These are phyloP conservation scores for Talaromyces marneffei DNA, from an alignment of 2,329 filamentous ascomycete genomes.

Conservation along the genomic window DNA sequence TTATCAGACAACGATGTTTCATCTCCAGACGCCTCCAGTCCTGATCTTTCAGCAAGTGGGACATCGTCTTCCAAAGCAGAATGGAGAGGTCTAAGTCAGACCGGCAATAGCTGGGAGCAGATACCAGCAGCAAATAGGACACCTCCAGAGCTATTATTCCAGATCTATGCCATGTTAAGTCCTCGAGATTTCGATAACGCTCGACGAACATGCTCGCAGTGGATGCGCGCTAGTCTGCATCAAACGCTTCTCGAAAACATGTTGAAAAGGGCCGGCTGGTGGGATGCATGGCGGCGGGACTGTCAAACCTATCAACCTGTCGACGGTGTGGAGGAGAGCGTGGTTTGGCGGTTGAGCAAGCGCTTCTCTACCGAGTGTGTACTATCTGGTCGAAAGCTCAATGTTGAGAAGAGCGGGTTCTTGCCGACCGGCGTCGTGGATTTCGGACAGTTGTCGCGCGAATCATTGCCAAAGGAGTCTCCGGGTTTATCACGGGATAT, in stretches of 20 bases:
- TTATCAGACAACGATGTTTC: conserved; percentile 12
- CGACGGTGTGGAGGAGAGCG: conserved; percentile 34
- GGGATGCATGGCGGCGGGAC: conserved; percentile 35
- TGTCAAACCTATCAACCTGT: conserved; percentile 21
- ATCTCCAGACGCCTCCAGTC: conserved; percentile 4
- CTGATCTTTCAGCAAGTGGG: not conserved
- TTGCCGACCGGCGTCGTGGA: conserved; percentile 32
- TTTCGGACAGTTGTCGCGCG: conserved; percentile 23
- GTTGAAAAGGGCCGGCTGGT: conserved; percentile 54
- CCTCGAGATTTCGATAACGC: conserved; percentile 55
- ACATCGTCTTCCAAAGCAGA: conserved; percentile 5
- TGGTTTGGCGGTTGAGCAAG: conserved; percentile 40
- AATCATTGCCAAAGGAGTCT: conserved; percentile 15
- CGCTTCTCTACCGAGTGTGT: conserved; percentile 47
- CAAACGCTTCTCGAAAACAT: conserved; percentile 46
- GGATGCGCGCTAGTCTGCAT: conserved; percentile 56
- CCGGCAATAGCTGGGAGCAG: not conserved
- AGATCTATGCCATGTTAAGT: conserved; percentile 42
- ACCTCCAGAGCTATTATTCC: conserved; percentile 47
- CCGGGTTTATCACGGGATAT: conserved; percentile 15
- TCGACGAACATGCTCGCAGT: conserved; percentile 54
- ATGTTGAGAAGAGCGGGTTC: conserved; percentile 30
- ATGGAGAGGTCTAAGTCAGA: not conserved
- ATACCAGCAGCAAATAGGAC: conserved; percentile 29
- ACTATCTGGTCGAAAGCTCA: conserved; percentile 33